Evolutionary conservation across 2,329 filamentous ascomycete genomes (phyloP), one percentile per base, ranked within the genome.

Genomic region (Botryotinia narcissicola): DNA sequence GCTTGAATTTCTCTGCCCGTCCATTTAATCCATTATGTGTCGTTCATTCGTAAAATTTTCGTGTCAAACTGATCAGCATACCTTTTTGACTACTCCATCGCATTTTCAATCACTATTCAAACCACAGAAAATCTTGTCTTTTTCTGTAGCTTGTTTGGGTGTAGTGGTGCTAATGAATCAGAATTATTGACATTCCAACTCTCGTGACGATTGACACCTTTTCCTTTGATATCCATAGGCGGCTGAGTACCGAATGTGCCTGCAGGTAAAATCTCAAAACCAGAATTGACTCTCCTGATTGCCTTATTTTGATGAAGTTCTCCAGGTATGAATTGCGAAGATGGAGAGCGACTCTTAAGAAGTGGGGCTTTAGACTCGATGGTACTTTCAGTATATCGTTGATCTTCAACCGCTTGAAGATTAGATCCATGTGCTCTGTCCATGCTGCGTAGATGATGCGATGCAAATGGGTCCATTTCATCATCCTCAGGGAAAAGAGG

Each of bases 251-350:
- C 79, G 81, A 83, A 70, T 20, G 83, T 84, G 18, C 83, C 83
- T 10, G 82, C 83, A 20, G 83, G 82, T 16, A 84, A 75, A 16
- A 84, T 77, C 73, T 84, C 82, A 59, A 84, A 84, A 0, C 80
- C 81, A 8, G 80, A 77, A 75, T 84, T 84, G 37, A 83, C 81
- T 67, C 80, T 81, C n/a, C 83, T 78, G 8, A 79, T 74, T 22
- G 74, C 73, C 22, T 80, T 81, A 74, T 83, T 84, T 62, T 79
- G 73, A 72, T 83, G 81, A 71, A 82, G 76, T 60, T 82, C 81
- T 18, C 81, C 81, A 1, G 81, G 80, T 8, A 82, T 80, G 68
- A 83, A 83, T 16, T 59, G 60, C 0, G 81, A 80, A n/a, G 81
- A 80, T 35, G 74, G 71, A 42, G 70, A 71, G 51, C 59, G 69